Percentiles rank a stretch among this genome's conserved stretches.
Conservation (phyloP, 106 monocot genomes). For the Dactylorhiza incarnata region DNA sequence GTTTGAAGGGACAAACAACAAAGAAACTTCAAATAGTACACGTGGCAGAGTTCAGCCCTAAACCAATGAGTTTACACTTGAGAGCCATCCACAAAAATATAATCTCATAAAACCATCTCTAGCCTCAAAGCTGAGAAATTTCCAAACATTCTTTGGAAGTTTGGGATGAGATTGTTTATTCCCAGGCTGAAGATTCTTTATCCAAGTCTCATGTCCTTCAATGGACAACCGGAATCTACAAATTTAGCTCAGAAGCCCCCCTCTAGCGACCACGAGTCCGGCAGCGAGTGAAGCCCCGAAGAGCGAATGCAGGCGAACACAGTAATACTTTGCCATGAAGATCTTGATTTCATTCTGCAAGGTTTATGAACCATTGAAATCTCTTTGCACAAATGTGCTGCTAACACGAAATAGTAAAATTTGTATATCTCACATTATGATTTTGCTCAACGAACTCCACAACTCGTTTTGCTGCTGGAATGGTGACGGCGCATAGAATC, state of each 20-base stretch:
- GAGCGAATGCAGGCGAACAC: conserved; percentile 71
- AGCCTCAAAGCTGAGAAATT: too few species aligned
- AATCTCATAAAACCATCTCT: too few species aligned
- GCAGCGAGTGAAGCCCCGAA: conserved; percentile 69
- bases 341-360: conserved; percentile 74
- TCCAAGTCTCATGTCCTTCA: background rate
- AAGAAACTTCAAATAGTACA: background rate
- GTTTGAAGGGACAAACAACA: background rate
- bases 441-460: conserved; percentile 57
- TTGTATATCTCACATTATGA: conserved; percentile 40
- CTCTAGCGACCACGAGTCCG: conserved; percentile 57
- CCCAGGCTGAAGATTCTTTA: background rate
- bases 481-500: conserved; percentile 52
- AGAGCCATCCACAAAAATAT: too few species aligned
- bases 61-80: too few species aligned
- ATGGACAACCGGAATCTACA: background rate
- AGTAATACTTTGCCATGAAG: conserved; percentile 95
- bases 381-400: background rate
- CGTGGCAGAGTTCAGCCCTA: background rate
- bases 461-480: conserved; percentile 59
- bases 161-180: background rate
- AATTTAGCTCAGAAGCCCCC: background rate
- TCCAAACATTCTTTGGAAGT: background rate
- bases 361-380: background rate
- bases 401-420: background rate